phyloP scores from a whole-genome alignment of 2,329 filamentous ascomycete genomes.

The Clonostachys rosea region DNA sequence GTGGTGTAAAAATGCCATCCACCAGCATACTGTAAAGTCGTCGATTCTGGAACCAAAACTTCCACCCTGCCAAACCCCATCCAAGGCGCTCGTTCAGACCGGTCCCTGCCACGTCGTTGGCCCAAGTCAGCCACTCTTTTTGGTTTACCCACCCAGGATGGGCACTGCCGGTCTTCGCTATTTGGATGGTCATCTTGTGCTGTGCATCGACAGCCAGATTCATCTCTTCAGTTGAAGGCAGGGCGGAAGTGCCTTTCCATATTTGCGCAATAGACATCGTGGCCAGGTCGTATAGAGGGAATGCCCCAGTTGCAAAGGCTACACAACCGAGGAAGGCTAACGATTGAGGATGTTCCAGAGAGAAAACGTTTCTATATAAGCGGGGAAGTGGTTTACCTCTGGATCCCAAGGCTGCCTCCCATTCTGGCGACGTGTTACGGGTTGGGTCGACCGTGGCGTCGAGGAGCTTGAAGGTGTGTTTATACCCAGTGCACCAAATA shows the following conservation, averaged over 20 bases:
- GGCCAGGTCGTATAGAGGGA: constrained; percentile 31
- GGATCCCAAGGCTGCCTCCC: constrained; percentile 14
- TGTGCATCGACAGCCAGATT: constrained; percentile 20
- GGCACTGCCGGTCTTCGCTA: constrained; percentile 16
- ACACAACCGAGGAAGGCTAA: constrained; percentile 35
- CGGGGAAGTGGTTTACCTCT: constrained; percentile 20
- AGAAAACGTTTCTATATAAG: constrained; percentile 39
- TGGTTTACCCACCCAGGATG: constrained; percentile 17
- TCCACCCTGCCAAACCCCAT: constrained; percentile 31
- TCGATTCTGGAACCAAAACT: constrained; percentile 31
- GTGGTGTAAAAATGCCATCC: constrained; percentile 31
- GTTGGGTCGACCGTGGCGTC: constrained; percentile 17
- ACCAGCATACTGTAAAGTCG: constrained; percentile 28
- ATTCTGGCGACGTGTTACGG: constrained; percentile 11
- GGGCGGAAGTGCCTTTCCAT: constrained; percentile 27
- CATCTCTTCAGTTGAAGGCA: constrained; percentile 31
- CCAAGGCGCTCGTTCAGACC: constrained; percentile 31
- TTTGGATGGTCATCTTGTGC: constrained; percentile 20
- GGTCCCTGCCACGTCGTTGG: constrained; percentile 33
- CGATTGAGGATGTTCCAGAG: constrained; percentile 31
- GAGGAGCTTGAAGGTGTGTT: constrained; percentile 18
- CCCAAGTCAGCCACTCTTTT: constrained; percentile 29
- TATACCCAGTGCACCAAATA: constrained; percentile 27
- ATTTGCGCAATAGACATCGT: constrained; percentile 36
- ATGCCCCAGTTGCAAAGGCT: constrained; percentile 24